Conservation (phyloP, 2,329 filamentous ascomycete genomes). For the Tolypocladium ophioglossoides region DNA sequence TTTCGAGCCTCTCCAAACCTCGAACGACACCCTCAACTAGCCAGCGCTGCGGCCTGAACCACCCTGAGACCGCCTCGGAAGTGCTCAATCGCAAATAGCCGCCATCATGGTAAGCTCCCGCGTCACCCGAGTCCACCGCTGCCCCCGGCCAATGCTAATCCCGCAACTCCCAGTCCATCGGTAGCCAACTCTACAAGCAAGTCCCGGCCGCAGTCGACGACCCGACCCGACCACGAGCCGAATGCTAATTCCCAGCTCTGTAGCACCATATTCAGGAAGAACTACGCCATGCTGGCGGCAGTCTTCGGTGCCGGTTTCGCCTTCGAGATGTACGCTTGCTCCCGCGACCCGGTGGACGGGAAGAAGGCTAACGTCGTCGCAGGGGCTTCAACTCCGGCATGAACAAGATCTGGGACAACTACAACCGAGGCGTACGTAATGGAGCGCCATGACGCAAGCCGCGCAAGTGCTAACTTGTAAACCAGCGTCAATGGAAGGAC, state of each 20-base stretch:
- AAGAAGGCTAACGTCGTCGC: slow-evolving; percentile 21
- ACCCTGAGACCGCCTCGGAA: slow-evolving; percentile 11
- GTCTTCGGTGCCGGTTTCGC: slow-evolving; percentile 85
- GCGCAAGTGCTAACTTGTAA: slow-evolving; percentile 14
- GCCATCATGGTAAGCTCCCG: slow-evolving; percentile 25
- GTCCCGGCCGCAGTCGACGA: slow-evolving; percentile 13
- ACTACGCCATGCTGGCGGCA: slow-evolving; percentile 75
- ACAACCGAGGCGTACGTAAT: slow-evolving; percentile 80
- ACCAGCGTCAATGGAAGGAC: slow-evolving; percentile 98
- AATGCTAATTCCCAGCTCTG: slow-evolving; percentile 14
- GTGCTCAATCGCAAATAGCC: slow-evolving; percentile 18
- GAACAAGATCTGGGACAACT: slow-evolving; percentile 79
- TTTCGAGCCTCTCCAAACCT: slow-evolving; percentile 12
- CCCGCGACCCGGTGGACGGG: slow-evolving; percentile 8
- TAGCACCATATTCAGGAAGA: slow-evolving; percentile 77
- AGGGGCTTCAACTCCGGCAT: slow-evolving; percentile 77
- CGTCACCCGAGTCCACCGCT: background rate
- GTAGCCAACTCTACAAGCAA: slow-evolving; percentile 29
- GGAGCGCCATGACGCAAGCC: background rate
- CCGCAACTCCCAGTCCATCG: slow-evolving; percentile 24
- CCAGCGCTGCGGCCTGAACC: slow-evolving; percentile 16
- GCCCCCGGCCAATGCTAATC: slow-evolving; percentile 19
- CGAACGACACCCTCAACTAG: slow-evolving; percentile 15
- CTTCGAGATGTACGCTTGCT: slow-evolving; percentile 73
- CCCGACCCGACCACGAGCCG: slow-evolving; percentile 6